These are phyloP conservation scores for Phytomonas sp. DNA, from an alignment of 208 protist genomes.

Conservation along the genomic window DNA sequence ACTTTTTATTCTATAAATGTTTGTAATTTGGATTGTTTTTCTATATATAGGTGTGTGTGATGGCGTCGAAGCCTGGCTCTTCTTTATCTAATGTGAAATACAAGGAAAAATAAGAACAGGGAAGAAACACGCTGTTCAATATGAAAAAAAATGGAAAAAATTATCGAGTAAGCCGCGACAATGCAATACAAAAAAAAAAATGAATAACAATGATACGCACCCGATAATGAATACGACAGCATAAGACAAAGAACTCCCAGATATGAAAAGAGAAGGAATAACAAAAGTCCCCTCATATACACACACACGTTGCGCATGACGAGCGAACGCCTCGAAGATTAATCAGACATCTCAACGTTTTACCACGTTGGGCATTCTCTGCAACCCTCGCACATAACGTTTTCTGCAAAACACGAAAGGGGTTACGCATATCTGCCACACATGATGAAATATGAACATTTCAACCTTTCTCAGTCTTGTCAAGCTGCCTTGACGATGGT, in stretches of 20 bases:
- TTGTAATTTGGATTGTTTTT: not conserved
- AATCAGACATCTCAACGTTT: not conserved
- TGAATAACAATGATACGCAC: constrained; percentile 1
- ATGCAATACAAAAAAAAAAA: not conserved
- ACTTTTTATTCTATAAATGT: constrained; percentile 1
- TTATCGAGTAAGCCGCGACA: not conserved
- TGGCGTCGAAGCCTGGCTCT: not conserved
- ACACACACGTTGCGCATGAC: not conserved
- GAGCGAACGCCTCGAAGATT: not conserved
- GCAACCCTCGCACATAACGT: too few species aligned
- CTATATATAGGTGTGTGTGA: not conserved
- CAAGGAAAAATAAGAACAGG: constrained; percentile 10
- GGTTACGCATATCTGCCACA: not conserved
- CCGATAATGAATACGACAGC: not conserved
- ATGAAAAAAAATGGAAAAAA: not conserved
- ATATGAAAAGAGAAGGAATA: constrained; percentile 1
- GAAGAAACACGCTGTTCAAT: not conserved
- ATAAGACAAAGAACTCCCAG: not conserved
- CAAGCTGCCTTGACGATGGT: not conserved
- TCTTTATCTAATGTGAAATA: constrained; percentile 5
- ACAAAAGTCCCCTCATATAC: not conserved
- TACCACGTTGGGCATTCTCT: not conserved
- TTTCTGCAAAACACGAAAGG: too few species aligned
- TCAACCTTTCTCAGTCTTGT: not conserved
- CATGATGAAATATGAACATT: not conserved